phyloP scores from a whole-genome alignment of 2,329 filamentous ascomycete genomes.

The Penicillium sp. region DNA sequence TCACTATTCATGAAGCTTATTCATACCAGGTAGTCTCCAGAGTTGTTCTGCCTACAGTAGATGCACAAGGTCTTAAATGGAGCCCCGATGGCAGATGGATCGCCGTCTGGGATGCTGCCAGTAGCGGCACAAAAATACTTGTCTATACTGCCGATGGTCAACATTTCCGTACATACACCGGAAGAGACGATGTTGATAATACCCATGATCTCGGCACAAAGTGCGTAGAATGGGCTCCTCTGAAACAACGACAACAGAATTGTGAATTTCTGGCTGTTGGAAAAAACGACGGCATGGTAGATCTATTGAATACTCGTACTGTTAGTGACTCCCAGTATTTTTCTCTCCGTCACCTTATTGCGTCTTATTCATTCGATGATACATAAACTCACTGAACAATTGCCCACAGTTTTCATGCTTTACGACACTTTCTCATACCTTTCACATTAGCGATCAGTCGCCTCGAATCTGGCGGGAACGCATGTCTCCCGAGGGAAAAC shows the following conservation, averaged over 20 bases:
- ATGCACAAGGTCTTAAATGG: conserved; percentile 58
- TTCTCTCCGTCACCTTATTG: neutral
- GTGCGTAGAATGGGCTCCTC: conserved; percentile 51
- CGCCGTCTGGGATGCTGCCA: conserved; percentile 54
- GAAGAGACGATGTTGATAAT: conserved; percentile 31
- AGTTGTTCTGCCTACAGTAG: conserved; percentile 45
- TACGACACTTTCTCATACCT: conserved; percentile 31
- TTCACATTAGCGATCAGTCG: conserved; percentile 27
- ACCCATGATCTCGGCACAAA: conserved; percentile 48
- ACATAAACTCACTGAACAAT: conserved; percentile 7
- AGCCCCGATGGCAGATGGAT: conserved; percentile 59
- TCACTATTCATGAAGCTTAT: conserved; percentile 36
- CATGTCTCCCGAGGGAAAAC: conserved; percentile 21
- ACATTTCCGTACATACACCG: conserved; percentile 51
- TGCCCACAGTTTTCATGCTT: conserved; percentile 30
- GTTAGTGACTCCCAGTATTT: conserved; percentile 22
- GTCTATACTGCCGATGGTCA: conserved; percentile 60
- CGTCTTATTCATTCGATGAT: neutral
- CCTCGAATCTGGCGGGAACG: conserved; percentile 34
- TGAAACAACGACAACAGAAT: conserved; percentile 16
- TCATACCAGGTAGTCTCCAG: conserved; percentile 33
- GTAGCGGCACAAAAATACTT: conserved; percentile 47
- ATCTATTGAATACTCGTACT: conserved; percentile 44
- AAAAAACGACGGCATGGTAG: conserved; percentile 49
- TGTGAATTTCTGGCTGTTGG: conserved; percentile 47